Percentiles rank a stretch among this genome's conserved stretches.
Conservation (phyloP, 179 eudicot species). For the Silene noctiflora region DNA sequence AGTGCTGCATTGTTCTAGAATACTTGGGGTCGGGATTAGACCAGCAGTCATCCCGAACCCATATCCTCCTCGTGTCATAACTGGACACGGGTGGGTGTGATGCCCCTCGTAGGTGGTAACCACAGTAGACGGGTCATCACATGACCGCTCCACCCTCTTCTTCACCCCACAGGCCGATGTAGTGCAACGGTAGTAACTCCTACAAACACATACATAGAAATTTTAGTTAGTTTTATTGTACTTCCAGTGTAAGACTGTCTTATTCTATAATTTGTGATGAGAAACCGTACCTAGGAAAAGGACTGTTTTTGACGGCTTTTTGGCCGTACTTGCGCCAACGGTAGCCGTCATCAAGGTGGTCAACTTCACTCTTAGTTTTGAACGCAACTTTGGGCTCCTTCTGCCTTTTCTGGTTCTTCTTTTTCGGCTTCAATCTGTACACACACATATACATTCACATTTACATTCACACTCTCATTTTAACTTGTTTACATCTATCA, state of each 20-base stretch:
- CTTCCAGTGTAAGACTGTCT: neutral
- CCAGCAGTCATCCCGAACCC: constrained; percentile 23
- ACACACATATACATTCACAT: neutral
- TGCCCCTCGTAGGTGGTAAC: constrained; percentile 48
- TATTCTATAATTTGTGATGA: neutral
- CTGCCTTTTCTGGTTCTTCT: constrained; percentile 59
- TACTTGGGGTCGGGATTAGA: neutral
- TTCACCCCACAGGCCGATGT: constrained; percentile 41
- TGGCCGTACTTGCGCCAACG: constrained; percentile 92
- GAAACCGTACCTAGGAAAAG: constrained; percentile 58
- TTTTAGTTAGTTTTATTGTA: neutral
- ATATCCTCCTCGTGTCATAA: constrained; percentile 28
- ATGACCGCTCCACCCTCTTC: constrained; percentile 49
- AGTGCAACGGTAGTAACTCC: constrained; percentile 52
- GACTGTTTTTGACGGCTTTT: constrained; percentile 86
- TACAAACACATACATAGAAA: neutral
- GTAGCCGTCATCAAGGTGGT: constrained; percentile 79
- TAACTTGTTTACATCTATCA: neutral
- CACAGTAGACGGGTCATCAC: constrained; percentile 32
- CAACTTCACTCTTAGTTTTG: constrained; percentile 86
- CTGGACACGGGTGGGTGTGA: constrained; percentile 42
- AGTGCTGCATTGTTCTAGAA: constrained; percentile 26
- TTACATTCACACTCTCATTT: too few species aligned
- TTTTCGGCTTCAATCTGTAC: constrained; percentile 51
- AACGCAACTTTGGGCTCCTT: constrained; percentile 79